Percentiles rank a stretch among this genome's conserved stretches.
Evolutionary conservation across 306 rosid species (phyloP).

Genomic region (Quillaja saponaria): DNA sequence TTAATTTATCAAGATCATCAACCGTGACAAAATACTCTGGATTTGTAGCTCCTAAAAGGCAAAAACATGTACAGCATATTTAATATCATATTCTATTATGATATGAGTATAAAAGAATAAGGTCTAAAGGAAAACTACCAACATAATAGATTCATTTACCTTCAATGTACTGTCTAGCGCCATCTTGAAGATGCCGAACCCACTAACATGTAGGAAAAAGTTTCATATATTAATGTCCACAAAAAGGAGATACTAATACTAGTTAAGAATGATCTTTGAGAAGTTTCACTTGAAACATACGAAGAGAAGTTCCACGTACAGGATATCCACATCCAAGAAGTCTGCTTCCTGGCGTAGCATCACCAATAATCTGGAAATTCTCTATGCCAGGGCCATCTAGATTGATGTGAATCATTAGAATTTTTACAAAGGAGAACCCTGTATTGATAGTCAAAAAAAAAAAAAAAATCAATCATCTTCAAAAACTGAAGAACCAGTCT

Average conservation of each 20-base stretch:
- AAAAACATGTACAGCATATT: slow-evolving; percentile 9
- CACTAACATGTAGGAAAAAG: slow-evolving; percentile 58
- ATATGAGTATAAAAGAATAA: slow-evolving; percentile 5
- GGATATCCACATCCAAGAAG: slow-evolving; percentile 98
- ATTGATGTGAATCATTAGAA: slow-evolving; percentile 33
- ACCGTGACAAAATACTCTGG: slow-evolving; percentile 92
- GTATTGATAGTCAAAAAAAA: not conserved
- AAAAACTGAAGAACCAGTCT: slow-evolving; percentile 42
- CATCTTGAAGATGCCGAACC: slow-evolving; percentile 97
- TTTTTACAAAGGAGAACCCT: slow-evolving; percentile 5
- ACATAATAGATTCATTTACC: slow-evolving; percentile 44
- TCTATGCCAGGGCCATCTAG: slow-evolving; percentile 84
- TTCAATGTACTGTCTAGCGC: slow-evolving; percentile 92
- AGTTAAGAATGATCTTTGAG: slow-evolving; percentile 15
- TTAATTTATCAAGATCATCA: slow-evolving; percentile 87
- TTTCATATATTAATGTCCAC: slow-evolving; percentile 26
- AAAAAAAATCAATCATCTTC: slow-evolving; percentile 46
- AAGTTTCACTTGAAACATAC: slow-evolving; percentile 89
- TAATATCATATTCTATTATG: slow-evolving; percentile 22
- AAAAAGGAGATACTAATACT: slow-evolving; percentile 21
- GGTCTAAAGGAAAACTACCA: not conserved
- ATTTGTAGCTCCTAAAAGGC: slow-evolving; percentile 81
- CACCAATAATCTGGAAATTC: slow-evolving; percentile 87
- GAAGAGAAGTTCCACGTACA: slow-evolving; percentile 81
- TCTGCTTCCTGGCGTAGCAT: slow-evolving; percentile 75